A percentile compares a stretch with the other conserved stretches of the same genome.
phyloP scores from a whole-genome alignment of 805 yeast genomes.

The Candida ponderosae region DNA sequence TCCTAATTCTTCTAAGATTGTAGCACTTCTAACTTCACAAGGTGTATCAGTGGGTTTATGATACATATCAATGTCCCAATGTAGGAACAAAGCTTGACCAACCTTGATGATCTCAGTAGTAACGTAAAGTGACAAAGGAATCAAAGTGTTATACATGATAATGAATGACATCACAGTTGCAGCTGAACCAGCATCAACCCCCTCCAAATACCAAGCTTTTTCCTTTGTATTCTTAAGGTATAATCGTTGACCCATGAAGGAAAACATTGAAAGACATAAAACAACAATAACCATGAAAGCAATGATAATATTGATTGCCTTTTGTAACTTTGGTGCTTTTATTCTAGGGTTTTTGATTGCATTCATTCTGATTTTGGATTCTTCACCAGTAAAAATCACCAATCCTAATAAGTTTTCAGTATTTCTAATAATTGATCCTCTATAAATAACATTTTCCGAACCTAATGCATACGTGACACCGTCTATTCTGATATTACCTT shows the following conservation, averaged over 20 bases:
- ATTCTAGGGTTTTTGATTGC: constrained; percentile 83
- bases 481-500: constrained; percentile 53
- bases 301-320: constrained; percentile 74
- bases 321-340: constrained; percentile 89
- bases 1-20: constrained; percentile 92
- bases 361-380: constrained; percentile 92
- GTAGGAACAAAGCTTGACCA: constrained; percentile 73
- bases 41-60: constrained; percentile 79
- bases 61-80: constrained; percentile 93
- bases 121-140: constrained; percentile 90
- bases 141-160: constrained; percentile 94
- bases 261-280: constrained; percentile 62
- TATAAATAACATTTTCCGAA: constrained; percentile 74
- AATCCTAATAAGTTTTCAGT: constrained; percentile 69
- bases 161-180: constrained; percentile 93
- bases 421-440: constrained; percentile 87
- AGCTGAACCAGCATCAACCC: constrained; percentile 73
- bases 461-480: constrained; percentile 50
- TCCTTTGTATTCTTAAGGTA: constrained; percentile 31
- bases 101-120: constrained; percentile 94
- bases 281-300: constrained; percentile 84
- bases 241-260: constrained; percentile 71
- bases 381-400: constrained; percentile 92
- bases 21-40: constrained; percentile 91
- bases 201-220: constrained; percentile 65